Evolutionary conservation across 2,329 filamentous ascomycete genomes (phyloP).

Genomic region (Colletotrichum lentis): DNA sequence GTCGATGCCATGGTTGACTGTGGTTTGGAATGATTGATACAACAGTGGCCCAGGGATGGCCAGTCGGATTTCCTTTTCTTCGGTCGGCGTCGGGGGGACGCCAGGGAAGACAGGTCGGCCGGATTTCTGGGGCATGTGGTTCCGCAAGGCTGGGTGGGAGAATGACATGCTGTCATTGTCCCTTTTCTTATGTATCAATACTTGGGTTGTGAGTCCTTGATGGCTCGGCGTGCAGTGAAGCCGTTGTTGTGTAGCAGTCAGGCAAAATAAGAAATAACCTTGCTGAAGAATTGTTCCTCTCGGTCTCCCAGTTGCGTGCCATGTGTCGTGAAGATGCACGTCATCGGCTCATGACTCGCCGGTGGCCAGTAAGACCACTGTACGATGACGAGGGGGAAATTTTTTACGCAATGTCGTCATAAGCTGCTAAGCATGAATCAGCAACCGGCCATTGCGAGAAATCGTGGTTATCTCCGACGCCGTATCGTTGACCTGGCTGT

Average conservation of each 20-base stretch:
- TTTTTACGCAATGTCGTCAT: conserved; percentile 22
- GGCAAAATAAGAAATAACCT: neutral
- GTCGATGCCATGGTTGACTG: neutral
- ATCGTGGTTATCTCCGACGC: conserved; percentile 13
- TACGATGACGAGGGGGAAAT: neutral
- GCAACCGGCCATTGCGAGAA: neutral
- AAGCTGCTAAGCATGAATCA: neutral
- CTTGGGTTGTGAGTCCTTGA: neutral
- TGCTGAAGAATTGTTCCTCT: too few relatives aligned
- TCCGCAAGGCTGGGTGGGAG: neutral
- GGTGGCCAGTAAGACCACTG: conserved; percentile 16
- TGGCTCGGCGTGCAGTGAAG: neutral
- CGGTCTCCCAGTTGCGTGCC: neutral
- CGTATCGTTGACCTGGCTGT: neutral
- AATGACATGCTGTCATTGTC: neutral
- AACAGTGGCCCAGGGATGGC: neutral
- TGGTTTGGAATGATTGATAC: neutral
- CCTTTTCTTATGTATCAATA: neutral
- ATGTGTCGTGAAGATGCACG: conserved; percentile 22
- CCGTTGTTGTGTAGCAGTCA: neutral
- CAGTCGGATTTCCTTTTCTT: neutral
- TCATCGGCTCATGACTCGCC: conserved; percentile 34
- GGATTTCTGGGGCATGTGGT: conserved; percentile 2
- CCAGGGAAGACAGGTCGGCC: neutral
- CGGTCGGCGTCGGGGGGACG: neutral